A percentile compares a stretch with the other conserved stretches of the same genome.
Conservation (phyloP, 2,329 filamentous ascomycete species). For the Alternaria metachromatica region DNA sequence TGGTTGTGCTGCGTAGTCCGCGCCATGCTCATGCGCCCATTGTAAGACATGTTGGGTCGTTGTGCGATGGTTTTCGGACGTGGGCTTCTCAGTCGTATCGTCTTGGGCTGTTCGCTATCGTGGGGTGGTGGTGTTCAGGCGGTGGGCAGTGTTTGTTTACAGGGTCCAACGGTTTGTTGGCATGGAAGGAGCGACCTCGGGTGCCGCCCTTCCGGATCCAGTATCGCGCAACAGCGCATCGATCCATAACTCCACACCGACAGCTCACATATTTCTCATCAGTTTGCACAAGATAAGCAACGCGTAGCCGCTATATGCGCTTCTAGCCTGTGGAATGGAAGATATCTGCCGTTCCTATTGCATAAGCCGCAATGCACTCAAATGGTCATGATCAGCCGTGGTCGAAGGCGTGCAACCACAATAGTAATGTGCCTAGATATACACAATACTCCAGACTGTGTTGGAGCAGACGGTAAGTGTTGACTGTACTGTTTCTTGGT, state of each 20-base stretch:
- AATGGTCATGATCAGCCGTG: not conserved
- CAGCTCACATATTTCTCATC: not conserved
- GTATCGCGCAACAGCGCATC: conserved; percentile 14
- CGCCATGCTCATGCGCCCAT: conserved; percentile 59
- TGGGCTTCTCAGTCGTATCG: not conserved
- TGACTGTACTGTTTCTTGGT: not conserved
- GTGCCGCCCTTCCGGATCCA: conserved; percentile 9
- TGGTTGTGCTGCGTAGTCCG: conserved; percentile 49
- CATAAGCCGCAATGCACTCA: not conserved
- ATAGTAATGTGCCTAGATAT: not conserved
- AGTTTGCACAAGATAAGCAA: not conserved
- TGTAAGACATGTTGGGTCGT: conserved; percentile 53
- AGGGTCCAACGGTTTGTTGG: conserved; percentile 13
- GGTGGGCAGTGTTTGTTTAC: conserved; percentile 14
- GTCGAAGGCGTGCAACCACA: not conserved
- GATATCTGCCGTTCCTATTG: not conserved
- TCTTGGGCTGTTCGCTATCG: not conserved
- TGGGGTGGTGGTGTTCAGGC: conserved; percentile 9
- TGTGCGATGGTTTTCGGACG: not conserved
- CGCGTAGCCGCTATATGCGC: conserved; percentile 3
- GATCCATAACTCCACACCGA: conserved; percentile 4
- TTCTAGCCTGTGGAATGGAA: not conserved
- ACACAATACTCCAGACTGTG: not conserved
- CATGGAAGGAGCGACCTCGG: conserved; percentile 10
- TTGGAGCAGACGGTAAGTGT: not conserved